These are phyloP conservation scores for Ramaria sp. DNA, from an alignment of 768 basidiomycete species.

Conservation along the genomic window DNA sequence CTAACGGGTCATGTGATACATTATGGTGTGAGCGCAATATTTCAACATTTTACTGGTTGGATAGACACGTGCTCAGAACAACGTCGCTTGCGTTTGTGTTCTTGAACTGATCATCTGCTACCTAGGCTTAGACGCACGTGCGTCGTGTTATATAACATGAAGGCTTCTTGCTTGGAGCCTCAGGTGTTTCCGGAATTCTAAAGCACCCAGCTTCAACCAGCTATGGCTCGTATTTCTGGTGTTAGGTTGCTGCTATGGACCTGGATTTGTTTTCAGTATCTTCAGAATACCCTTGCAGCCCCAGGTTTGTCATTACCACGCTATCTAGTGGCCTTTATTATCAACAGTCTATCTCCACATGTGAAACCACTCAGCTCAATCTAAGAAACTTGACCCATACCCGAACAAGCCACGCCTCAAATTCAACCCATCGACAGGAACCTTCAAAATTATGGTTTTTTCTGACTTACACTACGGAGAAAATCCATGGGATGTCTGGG, in stretches of 20 bases:
- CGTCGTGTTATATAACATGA: too few species aligned
- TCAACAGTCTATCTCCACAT: neutral
- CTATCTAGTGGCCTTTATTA: neutral
- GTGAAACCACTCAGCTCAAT: too few species aligned
- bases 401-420: conserved; percentile 37
- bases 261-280: neutral
- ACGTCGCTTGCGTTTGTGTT: too few species aligned
- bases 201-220: too few species aligned
- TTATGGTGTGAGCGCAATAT: too few species aligned
- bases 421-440: conserved; percentile 41
- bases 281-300: neutral
- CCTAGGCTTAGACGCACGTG: too few species aligned
- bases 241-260: neutral
- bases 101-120: too few species aligned
- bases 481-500: conserved; percentile 60
- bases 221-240: neutral
- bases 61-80: too few species aligned
- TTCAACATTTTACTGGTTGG: too few species aligned
- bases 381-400: conserved; percentile 26
- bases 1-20: too few species aligned
- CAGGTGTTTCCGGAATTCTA: too few species aligned
- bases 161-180: too few species aligned
- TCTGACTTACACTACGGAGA: conserved; percentile 72
- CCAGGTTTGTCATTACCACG: neutral
- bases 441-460: conserved; percentile 64